Base-by-base conservation (phyloP, 169 alveolate species). In the Cytauxzoon felis region DNA sequence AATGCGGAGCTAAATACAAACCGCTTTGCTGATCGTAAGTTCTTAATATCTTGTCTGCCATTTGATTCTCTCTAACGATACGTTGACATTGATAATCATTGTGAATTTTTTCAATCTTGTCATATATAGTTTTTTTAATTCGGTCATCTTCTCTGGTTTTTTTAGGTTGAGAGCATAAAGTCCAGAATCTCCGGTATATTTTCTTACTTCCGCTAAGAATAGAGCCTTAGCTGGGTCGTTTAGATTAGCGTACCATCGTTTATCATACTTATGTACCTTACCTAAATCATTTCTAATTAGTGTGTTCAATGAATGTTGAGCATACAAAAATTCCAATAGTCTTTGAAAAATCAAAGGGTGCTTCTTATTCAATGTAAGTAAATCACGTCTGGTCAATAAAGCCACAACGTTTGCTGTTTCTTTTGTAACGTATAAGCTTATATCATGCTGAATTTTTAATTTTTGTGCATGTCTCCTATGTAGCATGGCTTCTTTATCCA, bases 281-380 rank as follows among this genome's bases (percentile, higher is more conserved):
- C 61, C 36, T 29, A 38, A 21, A 30, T 56, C 81, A n/a, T 34
- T 66, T 42, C 52, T 66, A 34, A 32, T 34, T 24, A 76, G 45
- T 41, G 36, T 50, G 58, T 30, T 27, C 34, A 76, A 26, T 8
- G 86, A 72, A 38, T 61, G 16, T n/a, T 63, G 34, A 23, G 81
- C 27, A 24, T 58, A 59, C 54, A 76, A 57, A 5, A 70, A 73
- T 40, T 76, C 81, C 33, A 54, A 42, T 34, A 76, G 19, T 32
- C 86, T 38, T 61, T 38, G n/a, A 53, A 62, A 76, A 41, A 76
- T 81, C 58, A 76, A 51, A 3, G 80, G 86, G 51, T 76, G 86
- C 13, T 16, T 50, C 47, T 41, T 58, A 51, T 60, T 66, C n/a
- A 76, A 56, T 29, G 57, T 63, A n/a, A 18, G 7, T 1, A 76